Conservation (phyloP, 306 rosid species). For the Castanea mollissima region DNA sequence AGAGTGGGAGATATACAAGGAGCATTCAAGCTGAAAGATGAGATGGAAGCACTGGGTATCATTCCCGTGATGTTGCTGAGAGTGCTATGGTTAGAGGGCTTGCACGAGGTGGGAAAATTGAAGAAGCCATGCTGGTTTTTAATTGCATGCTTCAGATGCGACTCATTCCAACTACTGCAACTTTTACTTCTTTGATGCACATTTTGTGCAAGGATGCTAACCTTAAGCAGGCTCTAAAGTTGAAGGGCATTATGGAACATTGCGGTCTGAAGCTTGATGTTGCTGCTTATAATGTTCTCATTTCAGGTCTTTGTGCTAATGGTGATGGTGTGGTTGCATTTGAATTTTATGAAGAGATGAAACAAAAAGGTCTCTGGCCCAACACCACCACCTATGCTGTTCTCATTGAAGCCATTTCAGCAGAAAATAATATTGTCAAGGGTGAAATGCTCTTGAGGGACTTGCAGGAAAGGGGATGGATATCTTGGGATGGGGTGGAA, state of each 20-base stretch:
- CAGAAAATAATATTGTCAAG: constrained; percentile 30
- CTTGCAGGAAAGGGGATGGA: constrained; percentile 50
- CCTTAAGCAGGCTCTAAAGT: constrained; percentile 47
- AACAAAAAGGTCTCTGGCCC: constrained; percentile 55
- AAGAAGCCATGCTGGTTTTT: constrained; percentile 54
- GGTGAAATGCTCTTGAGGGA: constrained; percentile 56
- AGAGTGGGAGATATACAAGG: constrained; percentile 66
- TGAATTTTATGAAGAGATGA: constrained; percentile 69
- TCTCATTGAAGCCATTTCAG: constrained; percentile 45
- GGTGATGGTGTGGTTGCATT: constrained; percentile 59
- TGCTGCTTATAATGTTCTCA: constrained; percentile 59
- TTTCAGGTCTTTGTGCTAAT: constrained; percentile 65
- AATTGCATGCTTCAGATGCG: constrained; percentile 45
- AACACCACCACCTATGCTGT: constrained; percentile 49
- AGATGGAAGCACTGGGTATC: constrained; percentile 53
- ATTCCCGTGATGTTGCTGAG: constrained; percentile 52
- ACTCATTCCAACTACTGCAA: constrained; percentile 61
- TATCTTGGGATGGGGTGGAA: constrained; percentile 35
- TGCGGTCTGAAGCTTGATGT: constrained; percentile 61
- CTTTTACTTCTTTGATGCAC: constrained; percentile 81
- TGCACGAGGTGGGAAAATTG: constrained; percentile 52
- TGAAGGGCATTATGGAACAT: constrained; percentile 55
- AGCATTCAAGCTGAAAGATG: constrained; percentile 61
- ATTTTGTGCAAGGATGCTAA: constrained; percentile 51
- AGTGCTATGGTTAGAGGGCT: constrained; percentile 75